A percentile compares a stretch with the other conserved stretches of the same genome.
Evolutionary conservation across 2,329 filamentous ascomycete genomes (phyloP).

Genomic region (Berkeleyomyces rouxiae): DNA sequence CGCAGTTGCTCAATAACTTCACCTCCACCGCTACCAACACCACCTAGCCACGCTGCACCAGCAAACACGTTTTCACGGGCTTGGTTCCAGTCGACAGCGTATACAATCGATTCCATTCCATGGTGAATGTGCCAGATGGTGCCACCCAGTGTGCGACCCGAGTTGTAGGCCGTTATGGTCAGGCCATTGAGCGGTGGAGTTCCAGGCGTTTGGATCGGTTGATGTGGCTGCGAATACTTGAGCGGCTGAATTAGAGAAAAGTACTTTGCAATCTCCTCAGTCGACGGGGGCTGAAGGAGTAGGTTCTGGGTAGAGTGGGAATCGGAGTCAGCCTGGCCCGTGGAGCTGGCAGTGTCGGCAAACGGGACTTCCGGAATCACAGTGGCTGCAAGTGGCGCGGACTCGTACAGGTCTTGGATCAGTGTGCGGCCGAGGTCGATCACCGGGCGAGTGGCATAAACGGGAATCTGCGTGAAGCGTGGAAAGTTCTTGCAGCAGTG

Average conservation of each 20-base stretch:
- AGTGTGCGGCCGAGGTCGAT: conserved; percentile 84
- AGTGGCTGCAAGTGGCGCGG: conserved; percentile 72
- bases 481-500: conserved; percentile 97
- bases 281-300: conserved; percentile 52
- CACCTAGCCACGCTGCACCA: conserved; percentile 84
- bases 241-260: conserved; percentile 81
- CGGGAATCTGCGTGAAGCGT: conserved; percentile 75
- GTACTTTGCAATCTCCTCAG: conserved; percentile 81
- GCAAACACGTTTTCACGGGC: conserved; percentile 89
- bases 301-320: conserved; percentile 32
- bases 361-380: conserved; percentile 60
- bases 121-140: conserved; percentile 99
- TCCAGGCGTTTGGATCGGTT: conserved; percentile 72
- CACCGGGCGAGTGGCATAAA: conserved; percentile 87
- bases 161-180: conserved; percentile 91
- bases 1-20: conserved; percentile 88
- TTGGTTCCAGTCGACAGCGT: conserved; percentile 96
- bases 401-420: conserved; percentile 81
- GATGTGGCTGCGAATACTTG: conserved; percentile 93
- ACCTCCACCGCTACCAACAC: conserved; percentile 59
- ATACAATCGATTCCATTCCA: conserved; percentile 89
- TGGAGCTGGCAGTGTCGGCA: conserved; percentile 25
- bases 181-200: conserved; percentile 80
- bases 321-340: conserved; percentile 23
- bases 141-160: conserved; percentile 85